A percentile compares a stretch with the other conserved stretches of the same genome.
Evolutionary conservation across 805 yeast species (phyloP).

Genomic region (Dipodascus geniculatus): DNA sequence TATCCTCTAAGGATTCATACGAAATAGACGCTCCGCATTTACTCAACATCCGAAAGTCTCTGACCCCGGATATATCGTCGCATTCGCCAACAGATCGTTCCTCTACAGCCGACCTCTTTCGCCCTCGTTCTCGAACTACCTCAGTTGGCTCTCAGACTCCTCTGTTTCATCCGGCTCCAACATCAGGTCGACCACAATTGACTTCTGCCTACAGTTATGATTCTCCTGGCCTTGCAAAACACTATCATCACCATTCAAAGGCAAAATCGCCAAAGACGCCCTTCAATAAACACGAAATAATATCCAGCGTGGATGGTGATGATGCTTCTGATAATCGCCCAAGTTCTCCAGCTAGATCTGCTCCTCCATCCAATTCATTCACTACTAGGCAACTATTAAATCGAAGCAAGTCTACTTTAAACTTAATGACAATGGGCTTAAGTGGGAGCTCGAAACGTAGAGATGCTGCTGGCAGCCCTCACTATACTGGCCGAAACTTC

Average conservation of each 20-base stretch:
- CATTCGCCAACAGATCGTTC: not conserved
- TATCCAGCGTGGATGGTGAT: not conserved
- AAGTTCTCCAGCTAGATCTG: not conserved
- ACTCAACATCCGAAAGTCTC: not conserved
- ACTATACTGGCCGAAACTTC: not conserved
- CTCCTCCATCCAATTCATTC: not conserved
- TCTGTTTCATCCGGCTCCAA: not conserved
- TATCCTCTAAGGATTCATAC: not conserved
- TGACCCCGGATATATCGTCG: not conserved
- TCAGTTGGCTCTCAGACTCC: not conserved
- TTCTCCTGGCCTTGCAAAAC: not conserved
- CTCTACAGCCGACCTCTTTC: not conserved
- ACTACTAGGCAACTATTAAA: not conserved
- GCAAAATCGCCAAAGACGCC: not conserved
- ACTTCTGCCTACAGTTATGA: not conserved
- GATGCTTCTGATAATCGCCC: not conserved
- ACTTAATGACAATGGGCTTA: not conserved
- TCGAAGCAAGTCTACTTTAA: not conserved
- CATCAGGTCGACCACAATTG: not conserved
- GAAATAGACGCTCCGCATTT: not conserved
- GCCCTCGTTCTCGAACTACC: not conserved
- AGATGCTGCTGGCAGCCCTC: not conserved
- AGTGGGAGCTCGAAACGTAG: not conserved
- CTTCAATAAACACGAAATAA: not conserved
- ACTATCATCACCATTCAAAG: not conserved